A percentile compares a stretch with the other conserved stretches of the same genome.
phyloP scores from a whole-genome alignment of 23 red algal species.

The Gracilaria domingensis region DNA sequence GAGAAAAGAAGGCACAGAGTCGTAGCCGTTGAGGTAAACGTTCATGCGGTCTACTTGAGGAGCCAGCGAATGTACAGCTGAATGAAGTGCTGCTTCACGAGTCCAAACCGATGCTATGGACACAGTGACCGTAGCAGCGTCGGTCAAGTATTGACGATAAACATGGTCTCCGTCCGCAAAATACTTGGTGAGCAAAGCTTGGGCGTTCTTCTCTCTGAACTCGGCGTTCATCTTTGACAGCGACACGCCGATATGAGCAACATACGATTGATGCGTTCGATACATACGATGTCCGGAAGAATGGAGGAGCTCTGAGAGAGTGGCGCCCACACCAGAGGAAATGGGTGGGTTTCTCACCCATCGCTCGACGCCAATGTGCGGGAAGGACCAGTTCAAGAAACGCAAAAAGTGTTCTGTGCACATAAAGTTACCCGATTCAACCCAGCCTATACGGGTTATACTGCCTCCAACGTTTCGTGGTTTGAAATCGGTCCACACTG shows the following conservation, averaged over 20 bases:
- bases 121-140: constrained; percentile 44
- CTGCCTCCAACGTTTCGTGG: constrained; percentile 36
- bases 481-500: constrained; percentile 83
- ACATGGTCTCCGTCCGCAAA: constrained; percentile 74
- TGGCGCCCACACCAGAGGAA: constrained; percentile 76
- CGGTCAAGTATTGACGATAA: constrained; percentile 45
- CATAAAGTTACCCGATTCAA: constrained; percentile 86
- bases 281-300: constrained; percentile 53
- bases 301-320: constrained; percentile 64
- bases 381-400: constrained; percentile 68
- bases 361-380: constrained; percentile 41
- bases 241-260: constrained; percentile 65
- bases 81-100: constrained; percentile 71
- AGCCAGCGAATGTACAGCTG: constrained; percentile 60
- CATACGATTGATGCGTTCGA: constrained; percentile 64
- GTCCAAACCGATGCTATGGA: constrained; percentile 78
- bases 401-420: constrained; percentile 52
- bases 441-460: constrained; percentile 70
- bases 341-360: constrained; percentile 70
- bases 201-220: constrained; percentile 27
- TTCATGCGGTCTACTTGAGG: constrained; percentile 75
- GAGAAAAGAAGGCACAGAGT: constrained; percentile 57
- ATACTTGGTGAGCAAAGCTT: constrained; percentile 34
- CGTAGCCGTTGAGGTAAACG: constrained; percentile 89
- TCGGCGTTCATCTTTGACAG: constrained; percentile 76